Percentiles rank a stretch among this genome's conserved stretches.
phyloP scores from a whole-genome alignment of 2,329 filamentous ascomycete genomes.

The Pestalotiopsis sp. region DNA sequence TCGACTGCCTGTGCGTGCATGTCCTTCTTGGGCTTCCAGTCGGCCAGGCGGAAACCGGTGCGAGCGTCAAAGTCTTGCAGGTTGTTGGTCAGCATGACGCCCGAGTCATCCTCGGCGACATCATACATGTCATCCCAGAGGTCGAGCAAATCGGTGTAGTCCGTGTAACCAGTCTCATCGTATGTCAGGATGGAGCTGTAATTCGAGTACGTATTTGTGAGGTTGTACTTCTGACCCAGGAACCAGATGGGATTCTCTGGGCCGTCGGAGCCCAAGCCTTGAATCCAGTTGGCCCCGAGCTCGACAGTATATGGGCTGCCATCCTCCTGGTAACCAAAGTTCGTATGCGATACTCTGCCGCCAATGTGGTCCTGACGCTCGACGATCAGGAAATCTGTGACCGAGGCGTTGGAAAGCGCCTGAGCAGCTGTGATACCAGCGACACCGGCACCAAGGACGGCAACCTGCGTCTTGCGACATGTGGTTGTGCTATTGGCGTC shows the following conservation, averaged over 20 bases:
- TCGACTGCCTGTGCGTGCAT: slow-evolving; percentile 62
- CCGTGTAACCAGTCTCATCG: slow-evolving; percentile 55
- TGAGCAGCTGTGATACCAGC: slow-evolving; percentile 68
- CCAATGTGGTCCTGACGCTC: slow-evolving; percentile 66
- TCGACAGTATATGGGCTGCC: slow-evolving; percentile 62
- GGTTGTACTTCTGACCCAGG: slow-evolving; percentile 59
- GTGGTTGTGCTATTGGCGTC: not conserved
- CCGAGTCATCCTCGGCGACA: slow-evolving; percentile 53
- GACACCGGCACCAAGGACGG: slow-evolving; percentile 59
- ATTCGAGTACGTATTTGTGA: slow-evolving; percentile 60
- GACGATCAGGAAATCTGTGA: slow-evolving; percentile 66
- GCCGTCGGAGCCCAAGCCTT: slow-evolving; percentile 30
- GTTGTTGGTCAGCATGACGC: slow-evolving; percentile 58
- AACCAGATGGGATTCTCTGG: slow-evolving; percentile 66
- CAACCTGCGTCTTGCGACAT: slow-evolving; percentile 40
- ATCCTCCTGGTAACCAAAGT: slow-evolving; percentile 53
- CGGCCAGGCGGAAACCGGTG: slow-evolving; percentile 59
- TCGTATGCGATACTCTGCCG: slow-evolving; percentile 59
- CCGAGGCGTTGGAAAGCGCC: slow-evolving; percentile 60
- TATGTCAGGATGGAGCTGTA: slow-evolving; percentile 62
- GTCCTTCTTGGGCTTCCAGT: slow-evolving; percentile 62
- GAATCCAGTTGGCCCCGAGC: slow-evolving; percentile 68
- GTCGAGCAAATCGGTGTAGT: slow-evolving; percentile 54
- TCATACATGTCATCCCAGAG: slow-evolving; percentile 50
- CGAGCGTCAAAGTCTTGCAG: slow-evolving; percentile 63